Evolutionary conservation across 2,329 filamentous ascomycete species (phyloP).

Genomic region (Calonectria montana): DNA sequence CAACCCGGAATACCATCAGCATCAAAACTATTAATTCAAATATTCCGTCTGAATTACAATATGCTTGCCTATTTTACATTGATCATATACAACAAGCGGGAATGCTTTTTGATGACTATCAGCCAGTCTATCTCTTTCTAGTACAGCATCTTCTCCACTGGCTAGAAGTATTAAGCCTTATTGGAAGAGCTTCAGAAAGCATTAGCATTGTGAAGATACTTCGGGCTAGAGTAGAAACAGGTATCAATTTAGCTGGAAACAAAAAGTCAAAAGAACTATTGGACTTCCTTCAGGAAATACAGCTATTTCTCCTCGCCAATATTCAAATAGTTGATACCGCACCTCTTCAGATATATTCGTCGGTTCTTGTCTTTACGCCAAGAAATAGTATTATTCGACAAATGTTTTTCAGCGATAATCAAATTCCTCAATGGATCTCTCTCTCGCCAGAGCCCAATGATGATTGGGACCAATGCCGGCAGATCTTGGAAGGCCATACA

Average conservation of each 20-base stretch:
- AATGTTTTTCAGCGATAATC: not conserved
- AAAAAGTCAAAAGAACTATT: not conserved
- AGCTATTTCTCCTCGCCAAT: not conserved
- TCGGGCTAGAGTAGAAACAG: not conserved
- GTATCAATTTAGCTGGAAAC: not conserved
- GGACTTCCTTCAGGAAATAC: not conserved
- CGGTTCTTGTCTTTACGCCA: slow-evolving; percentile 1
- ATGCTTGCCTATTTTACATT: not conserved
- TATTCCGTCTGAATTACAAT: not conserved
- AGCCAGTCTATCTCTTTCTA: not conserved
- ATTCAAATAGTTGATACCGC: not conserved
- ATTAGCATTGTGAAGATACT: not conserved
- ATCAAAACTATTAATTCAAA: not conserved
- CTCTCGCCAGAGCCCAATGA: not conserved
- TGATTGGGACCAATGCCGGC: slow-evolving; percentile 1
- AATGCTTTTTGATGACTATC: not conserved
- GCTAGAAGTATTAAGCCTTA: not conserved
- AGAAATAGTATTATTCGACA: not conserved
- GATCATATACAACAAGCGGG: not conserved
- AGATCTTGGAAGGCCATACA: not conserved
- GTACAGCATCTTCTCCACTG: not conserved
- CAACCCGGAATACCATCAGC: not conserved
- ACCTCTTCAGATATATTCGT: slow-evolving; percentile 18
- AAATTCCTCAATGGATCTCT: not conserved
- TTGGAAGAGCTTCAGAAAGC: not conserved